phyloP scores from a whole-genome alignment of 2,329 filamentous ascomycete species.

The Chaetomium sp. region DNA sequence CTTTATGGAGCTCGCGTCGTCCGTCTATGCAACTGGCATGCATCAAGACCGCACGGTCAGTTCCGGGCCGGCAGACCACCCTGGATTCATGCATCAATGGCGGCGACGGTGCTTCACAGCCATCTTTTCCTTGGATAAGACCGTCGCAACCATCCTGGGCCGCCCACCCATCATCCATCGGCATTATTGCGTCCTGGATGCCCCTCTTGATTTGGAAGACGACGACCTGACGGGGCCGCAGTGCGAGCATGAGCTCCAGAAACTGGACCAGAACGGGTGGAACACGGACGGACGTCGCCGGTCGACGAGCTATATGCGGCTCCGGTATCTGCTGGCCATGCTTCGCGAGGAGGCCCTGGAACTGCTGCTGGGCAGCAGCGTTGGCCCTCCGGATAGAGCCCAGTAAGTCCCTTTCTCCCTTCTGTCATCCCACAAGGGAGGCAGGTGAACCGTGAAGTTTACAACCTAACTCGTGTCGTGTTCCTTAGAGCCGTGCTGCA shows the following conservation, averaged over 20 bases:
- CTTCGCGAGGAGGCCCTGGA: conserved; percentile 1
- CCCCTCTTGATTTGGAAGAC: neutral
- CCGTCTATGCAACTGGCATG: neutral
- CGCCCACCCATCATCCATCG: neutral
- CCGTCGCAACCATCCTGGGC: neutral
- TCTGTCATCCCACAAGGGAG: neutral
- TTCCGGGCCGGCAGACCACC: neutral
- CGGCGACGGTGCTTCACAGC: neutral
- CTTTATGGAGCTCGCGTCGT: neutral
- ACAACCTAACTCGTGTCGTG: neutral
- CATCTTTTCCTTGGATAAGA: neutral
- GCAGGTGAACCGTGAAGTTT: no score
- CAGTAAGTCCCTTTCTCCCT: neutral
- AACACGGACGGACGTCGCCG: neutral
- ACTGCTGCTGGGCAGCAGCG: neutral
- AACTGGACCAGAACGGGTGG: conserved; percentile 1
- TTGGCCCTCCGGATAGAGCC: neutral
- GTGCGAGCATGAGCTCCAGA: neutral
- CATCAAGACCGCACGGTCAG: neutral
- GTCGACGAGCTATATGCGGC: conserved; percentile 1
- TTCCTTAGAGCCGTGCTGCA: neutral
- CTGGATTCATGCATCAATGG: conserved; percentile 2
- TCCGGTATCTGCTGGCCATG: neutral
- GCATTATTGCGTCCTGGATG: neutral
- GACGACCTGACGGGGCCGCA: neutral